A percentile compares a stretch with the other conserved stretches of the same genome.
These are phyloP conservation scores for Eleusine indica DNA, from an alignment of 176 grass and related monocot genomes.

Conservation along the genomic window DNA sequence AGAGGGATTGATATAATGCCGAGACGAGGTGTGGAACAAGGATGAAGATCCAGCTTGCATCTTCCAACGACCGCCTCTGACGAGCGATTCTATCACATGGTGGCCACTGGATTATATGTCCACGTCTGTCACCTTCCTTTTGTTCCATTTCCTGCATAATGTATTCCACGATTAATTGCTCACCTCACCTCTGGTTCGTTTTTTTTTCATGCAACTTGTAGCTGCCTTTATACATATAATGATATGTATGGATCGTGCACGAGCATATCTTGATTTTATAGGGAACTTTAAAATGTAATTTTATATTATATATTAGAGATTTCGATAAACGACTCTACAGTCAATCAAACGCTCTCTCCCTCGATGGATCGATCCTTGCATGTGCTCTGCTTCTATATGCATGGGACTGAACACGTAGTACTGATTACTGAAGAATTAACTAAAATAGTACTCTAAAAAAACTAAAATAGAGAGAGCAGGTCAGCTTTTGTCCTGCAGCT, in stretches of 20 bases:
- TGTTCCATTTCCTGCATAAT: conserved; percentile 2
- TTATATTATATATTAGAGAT: not conserved
- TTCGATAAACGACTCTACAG: not conserved
- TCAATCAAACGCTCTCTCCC: too few relatives aligned
- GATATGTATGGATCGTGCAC: not conserved
- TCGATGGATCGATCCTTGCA: conserved; percentile 7
- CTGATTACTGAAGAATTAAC: not conserved
- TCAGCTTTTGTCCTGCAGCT: conserved; percentile 13
- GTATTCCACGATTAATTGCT: not conserved
- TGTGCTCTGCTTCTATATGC: not conserved
- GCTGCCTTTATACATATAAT: not conserved
- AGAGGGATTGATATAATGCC: not conserved
- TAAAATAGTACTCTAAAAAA: not conserved
- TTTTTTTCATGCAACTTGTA: conserved; percentile 10
- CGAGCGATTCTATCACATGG: conserved; percentile 6
- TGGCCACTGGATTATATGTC: not conserved
- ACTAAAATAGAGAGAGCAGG: not conserved
- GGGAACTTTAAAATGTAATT: too few relatives aligned
- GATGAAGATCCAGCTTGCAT: conserved; percentile 36
- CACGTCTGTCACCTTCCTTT: not conserved
- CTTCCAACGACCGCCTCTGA: conserved; percentile 32
- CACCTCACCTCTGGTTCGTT: not conserved
- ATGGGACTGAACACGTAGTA: not conserved
- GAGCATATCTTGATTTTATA: not conserved
- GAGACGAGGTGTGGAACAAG: conserved; percentile 30